Percentiles rank a stretch among this genome's conserved stretches.
Evolutionary conservation across 768 basidiomycete species (phyloP).

Genomic region (Hortiboletus campestris): DNA sequence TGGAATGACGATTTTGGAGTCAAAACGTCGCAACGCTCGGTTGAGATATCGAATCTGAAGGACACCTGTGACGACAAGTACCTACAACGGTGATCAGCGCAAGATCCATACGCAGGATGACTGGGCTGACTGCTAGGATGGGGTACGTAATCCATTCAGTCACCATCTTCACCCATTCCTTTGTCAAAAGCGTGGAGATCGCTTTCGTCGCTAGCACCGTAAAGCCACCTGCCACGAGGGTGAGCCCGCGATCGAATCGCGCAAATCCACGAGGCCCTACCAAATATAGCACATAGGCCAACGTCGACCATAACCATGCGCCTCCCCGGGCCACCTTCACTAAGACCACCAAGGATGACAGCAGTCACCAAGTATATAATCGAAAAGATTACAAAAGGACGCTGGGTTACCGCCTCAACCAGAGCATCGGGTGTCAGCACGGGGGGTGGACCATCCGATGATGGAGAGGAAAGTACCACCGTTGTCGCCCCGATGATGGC

Average conservation of each 20-base stretch:
- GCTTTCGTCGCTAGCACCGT: slow-evolving; percentile 95
- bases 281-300: slow-evolving; percentile 83
- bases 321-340: slow-evolving; percentile 60
- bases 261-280: slow-evolving; percentile 34
- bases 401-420: slow-evolving; percentile 64
- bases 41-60: slow-evolving; percentile 86
- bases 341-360: slow-evolving; percentile 61
- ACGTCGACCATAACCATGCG: slow-evolving; percentile 82
- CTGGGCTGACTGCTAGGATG: slow-evolving; percentile 55
- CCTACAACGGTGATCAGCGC: slow-evolving; percentile 37
- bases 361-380: slow-evolving; percentile 57
- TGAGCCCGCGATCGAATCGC: neutral
- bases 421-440: slow-evolving; percentile 66
- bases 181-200: slow-evolving; percentile 79
- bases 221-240: slow-evolving; percentile 65
- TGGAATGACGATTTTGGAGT: slow-evolving; percentile 93
- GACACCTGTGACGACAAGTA: slow-evolving; percentile 69
- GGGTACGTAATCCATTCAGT: slow-evolving; percentile 82
- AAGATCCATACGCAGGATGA: neutral
- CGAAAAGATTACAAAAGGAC: slow-evolving; percentile 75
- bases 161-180: slow-evolving; percentile 75
- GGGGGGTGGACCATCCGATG: slow-evolving; percentile 56
- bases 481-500: slow-evolving; percentile 89
- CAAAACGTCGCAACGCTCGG: slow-evolving; percentile 88
- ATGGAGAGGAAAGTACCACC: slow-evolving; percentile 80